Base-by-base conservation (phyloP, 148 eudicot species). In the Vaccinium darrowii region DNA sequence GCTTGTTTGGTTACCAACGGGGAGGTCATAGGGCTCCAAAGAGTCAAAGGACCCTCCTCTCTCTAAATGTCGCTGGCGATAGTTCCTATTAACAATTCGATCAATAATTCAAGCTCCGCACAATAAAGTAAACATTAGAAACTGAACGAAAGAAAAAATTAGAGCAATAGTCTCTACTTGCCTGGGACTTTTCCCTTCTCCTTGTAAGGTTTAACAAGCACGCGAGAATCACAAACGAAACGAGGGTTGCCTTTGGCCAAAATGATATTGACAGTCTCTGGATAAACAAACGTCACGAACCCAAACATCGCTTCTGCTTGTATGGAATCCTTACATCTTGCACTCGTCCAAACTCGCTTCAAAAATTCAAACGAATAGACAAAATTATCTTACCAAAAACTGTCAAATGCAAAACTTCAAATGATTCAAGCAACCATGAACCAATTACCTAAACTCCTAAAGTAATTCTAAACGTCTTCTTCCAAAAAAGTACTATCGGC, bases 301-400 rank as follows among this genome's bases (percentile, higher is more conserved):
- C 98, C 99, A 91, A 96, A 96, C 99, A 96, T 96, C 98, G 89
- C 90, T 96, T 96, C 86, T 91, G 97, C 91, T 96, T 98, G 87
- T 92, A 94, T 23, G 99, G 99, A 51, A 96, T 94, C 88, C 99
- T 92, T 87, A 96, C 99, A 90, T 96, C 99, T 90, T 94, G 95
- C 57, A 96, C 99, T 21, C 97, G 99, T 88, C 98, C 99, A 87
- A 84, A 96, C 60, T 87, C 69, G 88, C 98, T 96, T 89, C 90
- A 65, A 91, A 43, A 43, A 5, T 43, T 43, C 47, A 43, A 80
- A 76, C 60, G 69, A 76, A 80, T 9, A 82, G 39, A 84, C 25
- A 50, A 77, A 67, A 49, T n/a, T 43, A 25, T 60, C 27, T 33
- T 81, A 49, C 87, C 72, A 27, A 84, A 65, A 83, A n/a, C 14